phyloP scores from a whole-genome alignment of 192 early-diverging fungal genomes.

The Phlyctochytrium arcticum region DNA sequence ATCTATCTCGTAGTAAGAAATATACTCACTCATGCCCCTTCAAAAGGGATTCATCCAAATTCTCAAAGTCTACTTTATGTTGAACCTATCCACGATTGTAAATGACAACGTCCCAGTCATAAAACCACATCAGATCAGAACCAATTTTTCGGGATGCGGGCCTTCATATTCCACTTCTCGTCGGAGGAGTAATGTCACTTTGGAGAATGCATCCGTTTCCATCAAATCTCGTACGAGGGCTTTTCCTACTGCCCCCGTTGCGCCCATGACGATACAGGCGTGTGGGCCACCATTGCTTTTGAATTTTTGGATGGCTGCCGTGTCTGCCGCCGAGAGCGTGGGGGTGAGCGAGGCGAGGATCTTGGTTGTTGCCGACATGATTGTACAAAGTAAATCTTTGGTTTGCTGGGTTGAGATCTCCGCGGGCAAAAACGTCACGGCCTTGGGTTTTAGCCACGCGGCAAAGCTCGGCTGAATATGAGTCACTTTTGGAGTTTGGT shows the following conservation, averaged over 20 bases:
- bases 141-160: conserved; percentile 41
- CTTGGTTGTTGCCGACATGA: conserved; percentile 2
- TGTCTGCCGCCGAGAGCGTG: neutral
- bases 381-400: too few species aligned
- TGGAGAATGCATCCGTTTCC: conserved; percentile 35
- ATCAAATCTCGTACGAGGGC: conserved; percentile 51
- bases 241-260: conserved; percentile 60
- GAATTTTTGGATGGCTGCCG: neutral
- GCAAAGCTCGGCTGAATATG: too few species aligned
- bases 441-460: too few species aligned
- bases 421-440: too few species aligned
- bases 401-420: too few species aligned
- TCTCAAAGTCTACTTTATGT: conserved; percentile 64
- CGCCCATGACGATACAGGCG: conserved; percentile 34
- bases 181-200: conserved; percentile 56
- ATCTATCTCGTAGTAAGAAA: too few species aligned
- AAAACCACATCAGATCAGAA: too few species aligned
- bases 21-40: conserved; percentile 42
- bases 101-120: neutral
- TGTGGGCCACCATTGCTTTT: conserved; percentile 4
- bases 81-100: neutral
- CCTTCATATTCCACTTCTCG: conserved; percentile 38
- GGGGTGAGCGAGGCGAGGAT: neutral
- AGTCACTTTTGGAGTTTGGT: too few species aligned
- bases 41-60: conserved; percentile 45